These are phyloP conservation scores for Euclidium syriacum DNA, from an alignment of 345 rosid genomes.

Conservation along the genomic window DNA sequence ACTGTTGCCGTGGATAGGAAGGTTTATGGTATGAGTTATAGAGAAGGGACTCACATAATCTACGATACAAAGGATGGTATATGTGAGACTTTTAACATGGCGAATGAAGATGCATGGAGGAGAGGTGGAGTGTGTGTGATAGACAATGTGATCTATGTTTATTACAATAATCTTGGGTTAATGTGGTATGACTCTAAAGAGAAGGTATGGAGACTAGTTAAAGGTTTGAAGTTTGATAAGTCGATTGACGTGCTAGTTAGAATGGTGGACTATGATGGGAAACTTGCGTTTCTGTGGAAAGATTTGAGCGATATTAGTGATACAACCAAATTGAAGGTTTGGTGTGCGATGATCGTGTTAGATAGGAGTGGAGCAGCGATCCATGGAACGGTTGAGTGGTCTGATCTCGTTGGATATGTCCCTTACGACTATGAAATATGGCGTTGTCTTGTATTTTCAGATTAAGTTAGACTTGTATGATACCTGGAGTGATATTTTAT, in stretches of 20 bases:
- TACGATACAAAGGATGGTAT: slow-evolving; percentile 35
- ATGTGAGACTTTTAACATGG: slow-evolving; percentile 47
- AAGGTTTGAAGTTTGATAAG: slow-evolving; percentile 42
- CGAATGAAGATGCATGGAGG: slow-evolving; percentile 58
- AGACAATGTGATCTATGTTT: slow-evolving; percentile 52
- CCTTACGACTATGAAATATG: slow-evolving; percentile 43
- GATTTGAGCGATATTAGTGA: slow-evolving; percentile 4
- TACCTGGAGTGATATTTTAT: no score
- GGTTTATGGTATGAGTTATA: slow-evolving; percentile 58
- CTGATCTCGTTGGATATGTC: slow-evolving; percentile 35
- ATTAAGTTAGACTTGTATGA: no score
- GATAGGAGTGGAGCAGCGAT: slow-evolving; percentile 35
- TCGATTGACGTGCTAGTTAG: no score
- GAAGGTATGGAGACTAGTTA: slow-evolving; percentile 47
- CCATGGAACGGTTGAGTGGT: slow-evolving; percentile 54
- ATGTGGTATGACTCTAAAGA: slow-evolving; percentile 43
- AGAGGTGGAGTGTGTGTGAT: slow-evolving; percentile 42
- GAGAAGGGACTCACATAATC: slow-evolving; percentile 52
- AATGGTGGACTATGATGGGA: slow-evolving; percentile 60
- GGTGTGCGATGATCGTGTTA: slow-evolving; percentile 56
- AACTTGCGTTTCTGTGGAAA: slow-evolving; percentile 57
- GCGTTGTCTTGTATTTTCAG: slow-evolving; percentile 43
- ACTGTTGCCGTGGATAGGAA: slow-evolving; percentile 49
- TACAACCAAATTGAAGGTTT: slow-evolving; percentile 35
- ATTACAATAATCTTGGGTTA: slow-evolving; percentile 56